Evolutionary conservation across 2,329 filamentous ascomycete species (phyloP).

Genomic region (Trichophaea hybrida): DNA sequence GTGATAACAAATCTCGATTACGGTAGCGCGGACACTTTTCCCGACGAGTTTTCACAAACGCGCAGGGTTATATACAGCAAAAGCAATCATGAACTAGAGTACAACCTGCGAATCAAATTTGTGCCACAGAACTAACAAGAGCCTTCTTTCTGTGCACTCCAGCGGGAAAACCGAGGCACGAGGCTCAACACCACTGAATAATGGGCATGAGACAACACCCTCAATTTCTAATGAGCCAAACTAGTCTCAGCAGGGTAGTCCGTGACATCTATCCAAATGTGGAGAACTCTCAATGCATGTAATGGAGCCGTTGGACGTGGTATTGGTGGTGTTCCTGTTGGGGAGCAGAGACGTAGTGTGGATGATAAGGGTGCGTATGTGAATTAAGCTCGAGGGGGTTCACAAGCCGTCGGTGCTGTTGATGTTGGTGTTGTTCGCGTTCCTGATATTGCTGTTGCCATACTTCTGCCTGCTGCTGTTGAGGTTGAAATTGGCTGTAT

Average conservation of each 20-base stretch:
- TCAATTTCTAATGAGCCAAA: no score
- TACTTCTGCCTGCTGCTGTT: conserved; percentile 16
- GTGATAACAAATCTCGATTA: no score
- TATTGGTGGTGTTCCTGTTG: conserved; percentile 16
- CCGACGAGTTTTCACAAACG: no score
- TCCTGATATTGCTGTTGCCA: conserved; percentile 23
- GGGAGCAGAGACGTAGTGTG: conserved; percentile 21
- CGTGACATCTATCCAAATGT: neutral
- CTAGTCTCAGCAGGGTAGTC: neutral
- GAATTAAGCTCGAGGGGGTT: conserved; percentile 20
- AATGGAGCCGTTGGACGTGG: conserved; percentile 7
- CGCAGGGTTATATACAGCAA: no score
- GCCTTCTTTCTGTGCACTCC: no score
- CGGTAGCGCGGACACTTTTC: no score
- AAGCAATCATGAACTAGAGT: no score
- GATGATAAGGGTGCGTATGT: conserved; percentile 21
- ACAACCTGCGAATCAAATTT: no score
- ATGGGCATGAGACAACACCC: no score
- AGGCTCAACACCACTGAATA: no score
- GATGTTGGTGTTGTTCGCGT: conserved; percentile 11
- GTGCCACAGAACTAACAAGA: no score
- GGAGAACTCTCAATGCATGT: conserved; percentile 10
- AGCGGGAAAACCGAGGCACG: no score
- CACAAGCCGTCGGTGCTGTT: conserved; percentile 8
- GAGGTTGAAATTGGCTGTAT: conserved; percentile 20